Evolutionary conservation across 345 rosid genomes (phyloP).

Genomic region (Bruguiera parviflora): DNA sequence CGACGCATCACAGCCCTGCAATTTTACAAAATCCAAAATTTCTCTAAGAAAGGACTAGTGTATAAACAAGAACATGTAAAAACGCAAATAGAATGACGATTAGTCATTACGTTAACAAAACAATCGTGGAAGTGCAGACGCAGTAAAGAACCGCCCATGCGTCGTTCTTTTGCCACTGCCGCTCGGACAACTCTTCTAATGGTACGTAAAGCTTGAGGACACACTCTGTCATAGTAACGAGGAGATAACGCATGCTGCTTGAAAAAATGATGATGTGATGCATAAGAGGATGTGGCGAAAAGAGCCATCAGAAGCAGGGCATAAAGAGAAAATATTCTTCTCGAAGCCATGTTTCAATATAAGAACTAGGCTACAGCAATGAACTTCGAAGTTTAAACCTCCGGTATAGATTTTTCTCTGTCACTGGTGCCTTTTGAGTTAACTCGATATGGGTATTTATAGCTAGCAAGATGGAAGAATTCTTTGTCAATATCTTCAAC

Average conservation of each 20-base stretch:
- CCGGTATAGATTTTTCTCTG: too few species aligned
- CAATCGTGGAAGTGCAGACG: conserved; percentile 69
- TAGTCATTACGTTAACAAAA: conserved; percentile 44
- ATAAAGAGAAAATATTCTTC: conserved; percentile 3
- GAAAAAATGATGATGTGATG: conserved; percentile 33
- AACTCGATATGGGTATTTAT: too few species aligned
- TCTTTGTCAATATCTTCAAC: too few species aligned
- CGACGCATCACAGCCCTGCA: too few species aligned
- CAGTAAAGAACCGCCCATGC: conserved; percentile 55
- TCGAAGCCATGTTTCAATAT: conserved; percentile 18
- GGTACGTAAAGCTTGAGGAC: conserved; percentile 45
- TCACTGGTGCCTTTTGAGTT: too few species aligned
- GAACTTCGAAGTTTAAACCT: too few species aligned
- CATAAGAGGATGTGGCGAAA: conserved; percentile 14
- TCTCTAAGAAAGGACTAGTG: not conserved
- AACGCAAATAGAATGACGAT: not conserved
- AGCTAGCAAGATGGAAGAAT: too few species aligned
- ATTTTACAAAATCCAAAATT: too few species aligned
- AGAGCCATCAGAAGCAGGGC: conserved; percentile 17
- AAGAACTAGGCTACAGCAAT: too few species aligned
- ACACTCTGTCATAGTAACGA: conserved; percentile 41
- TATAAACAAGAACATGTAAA: not conserved
- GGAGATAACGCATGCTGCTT: conserved; percentile 30
- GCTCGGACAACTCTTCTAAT: not conserved
- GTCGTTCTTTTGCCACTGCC: conserved; percentile 36